Evolutionary conservation across 129 eudicot genomes (phyloP).

Genomic region (Helianthus annuus): HanXRQr2.0-SUNRISE NC_035440.2:4767859-4768358

Average conservation of each 20-base stretch:
- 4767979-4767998: slow-evolving; percentile 2
- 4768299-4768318: too few species aligned
- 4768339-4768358: neutral
- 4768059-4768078: slow-evolving; percentile 19
- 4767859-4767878: neutral
- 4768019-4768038: neutral
- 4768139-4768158: neutral
- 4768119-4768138: slow-evolving; percentile 42
- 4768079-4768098: slow-evolving; percentile 25
- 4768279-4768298: too few species aligned
- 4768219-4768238: too few species aligned
- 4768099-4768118: slow-evolving; percentile 54
- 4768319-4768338: neutral
- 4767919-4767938: neutral
- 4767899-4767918: neutral
- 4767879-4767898: neutral
- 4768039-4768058: slow-evolving; percentile 2
- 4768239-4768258: too few species aligned
- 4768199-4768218: neutral
- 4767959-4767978: slow-evolving; percentile 1
- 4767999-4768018: neutral
- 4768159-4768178: neutral
- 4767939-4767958: neutral
- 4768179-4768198: neutral
- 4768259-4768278: neutral